phyloP scores from a whole-genome alignment of 768 basidiomycete species.

The Mycena pura region DNA sequence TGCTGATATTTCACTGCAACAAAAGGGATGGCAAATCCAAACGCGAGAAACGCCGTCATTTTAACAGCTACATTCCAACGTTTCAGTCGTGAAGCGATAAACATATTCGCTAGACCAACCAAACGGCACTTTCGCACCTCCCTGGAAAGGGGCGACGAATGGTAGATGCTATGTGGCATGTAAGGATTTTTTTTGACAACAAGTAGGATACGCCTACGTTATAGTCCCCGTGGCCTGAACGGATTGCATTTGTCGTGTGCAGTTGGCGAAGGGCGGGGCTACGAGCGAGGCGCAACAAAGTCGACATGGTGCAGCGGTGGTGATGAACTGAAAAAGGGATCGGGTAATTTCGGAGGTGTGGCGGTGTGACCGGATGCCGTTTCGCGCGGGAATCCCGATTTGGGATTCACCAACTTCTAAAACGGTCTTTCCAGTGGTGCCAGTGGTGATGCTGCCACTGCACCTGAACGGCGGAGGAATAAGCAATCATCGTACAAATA shows the following conservation, averaged over 20 bases:
- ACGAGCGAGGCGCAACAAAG: conserved; percentile 52
- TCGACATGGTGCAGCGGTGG: conserved; percentile 41
- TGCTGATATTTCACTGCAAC: conserved; percentile 65
- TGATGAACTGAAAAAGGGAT: background rate
- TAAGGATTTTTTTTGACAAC: conserved; percentile 1
- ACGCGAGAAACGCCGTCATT: conserved; percentile 50
- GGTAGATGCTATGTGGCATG: conserved; percentile 57
- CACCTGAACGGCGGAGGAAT: no score
- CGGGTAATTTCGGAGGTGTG: conserved; percentile 4
- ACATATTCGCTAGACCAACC: background rate
- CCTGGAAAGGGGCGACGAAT: conserved; percentile 56
- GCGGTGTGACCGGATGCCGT: background rate
- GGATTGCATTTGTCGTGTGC: conserved; percentile 49
- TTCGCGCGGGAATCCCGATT: no score
- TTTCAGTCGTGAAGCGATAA: conserved; percentile 24
- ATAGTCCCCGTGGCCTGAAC: conserved; percentile 61
- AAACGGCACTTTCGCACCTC: conserved; percentile 38
- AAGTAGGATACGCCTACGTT: conserved; percentile 49
- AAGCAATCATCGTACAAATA: no score
- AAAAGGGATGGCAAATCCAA: conserved; percentile 75
- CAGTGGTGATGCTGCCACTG: no score
- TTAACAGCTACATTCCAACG: conserved; percentile 43
- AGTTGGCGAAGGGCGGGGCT: conserved; percentile 49
- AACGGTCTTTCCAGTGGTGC: no score
- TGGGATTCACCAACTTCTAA: no score